Base-by-base conservation (phyloP, 2,329 filamentous ascomycete species). In the Curvularia eragrostidis region DNA sequence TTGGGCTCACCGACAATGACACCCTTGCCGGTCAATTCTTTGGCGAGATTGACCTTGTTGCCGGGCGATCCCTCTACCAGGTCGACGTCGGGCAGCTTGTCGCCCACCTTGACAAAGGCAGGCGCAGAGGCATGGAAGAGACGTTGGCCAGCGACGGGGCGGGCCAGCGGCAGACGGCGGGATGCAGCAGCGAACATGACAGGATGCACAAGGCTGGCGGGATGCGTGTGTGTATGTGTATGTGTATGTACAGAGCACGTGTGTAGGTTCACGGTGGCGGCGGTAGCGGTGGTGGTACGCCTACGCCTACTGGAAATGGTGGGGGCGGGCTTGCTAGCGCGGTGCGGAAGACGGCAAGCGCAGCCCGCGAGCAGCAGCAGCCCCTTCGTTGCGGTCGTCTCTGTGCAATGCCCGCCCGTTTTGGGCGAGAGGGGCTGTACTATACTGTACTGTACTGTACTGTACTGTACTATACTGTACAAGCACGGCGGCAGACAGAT, bases 1-100 rank as follows among this genome's bases (percentile, higher is more conserved):
- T 19, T 49, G 48, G 26, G 50, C 66, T 60, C 64, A 76, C 75
- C 75, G 64, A 98, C 85, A 74, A 98, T 89, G 69, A 97, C 79
- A 56, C 91, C 92, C 73, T 91, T 90, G 63, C 86, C 87, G 24
- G 67, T 69, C 62, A 96, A 84, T 81, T 96, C 91, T 63, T 89
- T 85, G 67, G 90, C 87, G 58, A 98, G 84, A 79, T 91, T 94
- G 77, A 98, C 87, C 79, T 93, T 95, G 84, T 93, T 96, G 60
- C 91, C 92, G 0, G 94, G 94, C n/a, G 90, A 93, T 79, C 86
- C 85, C 80, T 98, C 89, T 67, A 97, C 85, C 48, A 91, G 87
- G 64, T 93, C 87, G 56, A 94, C 80, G 77, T 87, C 80, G 43
- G 94, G 95, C 54, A 98, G 83, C 66, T 84, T 80, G 77, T 97